phyloP scores from a whole-genome alignment of 176 grass and related monocot species.

The Triticum aestivum region DNA sequence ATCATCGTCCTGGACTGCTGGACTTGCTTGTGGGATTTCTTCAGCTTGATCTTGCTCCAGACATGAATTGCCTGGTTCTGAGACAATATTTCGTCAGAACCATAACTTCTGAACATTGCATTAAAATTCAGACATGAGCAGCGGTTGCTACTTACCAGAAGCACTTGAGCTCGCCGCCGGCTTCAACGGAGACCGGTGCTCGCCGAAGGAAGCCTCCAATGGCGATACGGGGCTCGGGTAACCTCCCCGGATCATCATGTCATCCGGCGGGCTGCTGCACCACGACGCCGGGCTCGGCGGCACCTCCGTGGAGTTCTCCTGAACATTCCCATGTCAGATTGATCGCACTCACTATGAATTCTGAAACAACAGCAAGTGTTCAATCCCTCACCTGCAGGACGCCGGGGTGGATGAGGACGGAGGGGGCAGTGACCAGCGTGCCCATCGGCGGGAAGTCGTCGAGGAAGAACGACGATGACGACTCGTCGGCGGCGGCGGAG shows the following conservation, averaged over 20 bases:
- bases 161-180: slow-evolving; percentile 11
- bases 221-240: slow-evolving; percentile 92
- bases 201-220: slow-evolving; percentile 70
- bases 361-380: neutral
- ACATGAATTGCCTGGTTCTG: slow-evolving; percentile 29
- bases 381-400: slow-evolving; percentile 57
- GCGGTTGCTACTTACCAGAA: slow-evolving; percentile 40
- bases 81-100: neutral
- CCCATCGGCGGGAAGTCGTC: slow-evolving; percentile 61
- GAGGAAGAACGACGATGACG: slow-evolving; percentile 31
- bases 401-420: slow-evolving; percentile 64
- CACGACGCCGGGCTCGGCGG: slow-evolving; percentile 90
- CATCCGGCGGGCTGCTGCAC: slow-evolving; percentile 80
- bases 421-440: slow-evolving; percentile 56
- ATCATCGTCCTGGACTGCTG: slow-evolving; percentile 3
- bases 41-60: slow-evolving; percentile 32
- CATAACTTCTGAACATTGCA: neutral
- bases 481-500: slow-evolving; percentile 46
- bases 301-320: slow-evolving; percentile 98
- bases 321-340: slow-evolving; percentile 9
- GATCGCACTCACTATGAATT: neutral
- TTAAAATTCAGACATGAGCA: slow-evolving; percentile 24
- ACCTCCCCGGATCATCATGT: slow-evolving; percentile 68
- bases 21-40: slow-evolving; percentile 29
- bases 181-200: slow-evolving; percentile 44